phyloP scores from a whole-genome alignment of 495 filamentous ascomycete genomes.

The Trichoderma gamsii region DNA sequence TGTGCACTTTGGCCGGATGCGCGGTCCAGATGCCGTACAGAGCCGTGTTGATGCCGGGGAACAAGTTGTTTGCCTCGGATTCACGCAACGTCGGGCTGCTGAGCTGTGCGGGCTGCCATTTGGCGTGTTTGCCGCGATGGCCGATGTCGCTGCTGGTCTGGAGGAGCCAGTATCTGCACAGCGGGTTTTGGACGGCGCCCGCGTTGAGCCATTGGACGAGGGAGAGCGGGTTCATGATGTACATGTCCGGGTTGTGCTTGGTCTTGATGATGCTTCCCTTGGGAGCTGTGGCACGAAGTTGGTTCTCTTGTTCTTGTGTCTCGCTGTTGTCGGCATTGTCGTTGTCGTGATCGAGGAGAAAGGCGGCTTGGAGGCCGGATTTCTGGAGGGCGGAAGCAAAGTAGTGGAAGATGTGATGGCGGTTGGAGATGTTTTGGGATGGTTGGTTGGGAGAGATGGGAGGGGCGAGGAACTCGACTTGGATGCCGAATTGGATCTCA shows the following conservation, averaged over 20 bases:
- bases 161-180: slow-evolving; percentile 1
- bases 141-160: neutral
- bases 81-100: slow-evolving; percentile 3
- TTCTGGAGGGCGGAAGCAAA: neutral
- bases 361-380: neutral
- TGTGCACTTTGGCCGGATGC: neutral
- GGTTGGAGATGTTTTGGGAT: neutral
- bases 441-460: neutral
- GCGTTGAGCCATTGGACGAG: neutral
- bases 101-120: neutral
- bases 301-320: neutral
- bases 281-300: neutral
- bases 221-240: neutral
- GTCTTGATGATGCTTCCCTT: neutral
- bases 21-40: neutral
- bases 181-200: neutral
- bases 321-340: neutral
- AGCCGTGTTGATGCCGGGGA: slow-evolving; percentile 8
- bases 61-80: slow-evolving; percentile 4
- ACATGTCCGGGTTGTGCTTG: slow-evolving; percentile 11
- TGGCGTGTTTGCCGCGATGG: neutral
- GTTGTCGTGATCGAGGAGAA: neutral
- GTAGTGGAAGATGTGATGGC: neutral
- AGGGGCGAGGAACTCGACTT: neutral
- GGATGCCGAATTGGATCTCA: slow-evolving; percentile 9